A percentile compares a stretch with the other conserved stretches of the same genome.
phyloP scores from a whole-genome alignment of 2,329 filamentous ascomycete genomes.

The Penicillium decumbens region DNA sequence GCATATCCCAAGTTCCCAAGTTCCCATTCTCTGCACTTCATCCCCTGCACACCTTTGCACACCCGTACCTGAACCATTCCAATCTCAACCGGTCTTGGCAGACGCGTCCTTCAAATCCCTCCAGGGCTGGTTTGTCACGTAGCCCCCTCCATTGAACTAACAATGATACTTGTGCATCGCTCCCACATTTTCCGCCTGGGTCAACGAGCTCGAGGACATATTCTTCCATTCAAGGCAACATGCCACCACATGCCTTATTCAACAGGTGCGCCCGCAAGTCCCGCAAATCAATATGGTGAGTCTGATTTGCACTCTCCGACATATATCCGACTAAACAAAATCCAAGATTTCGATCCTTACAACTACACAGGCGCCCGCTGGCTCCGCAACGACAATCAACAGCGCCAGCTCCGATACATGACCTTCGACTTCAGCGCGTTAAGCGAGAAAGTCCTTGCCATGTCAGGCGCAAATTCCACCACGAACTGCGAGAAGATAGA shows the following conservation, averaged over 20 bases:
- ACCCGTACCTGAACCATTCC: background rate
- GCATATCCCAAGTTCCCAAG: background rate
- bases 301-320: too few species aligned
- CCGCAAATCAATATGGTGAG: too few species aligned
- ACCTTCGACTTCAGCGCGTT: constrained; percentile 41
- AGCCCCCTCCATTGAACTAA: background rate
- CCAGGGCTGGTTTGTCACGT: background rate
- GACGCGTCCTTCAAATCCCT: background rate
- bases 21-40: too few species aligned
- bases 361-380: constrained; percentile 36
- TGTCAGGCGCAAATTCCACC: constrained; percentile 35
- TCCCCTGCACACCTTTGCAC: too few species aligned
- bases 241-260: background rate
- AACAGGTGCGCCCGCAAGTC: too few species aligned
- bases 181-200: background rate
- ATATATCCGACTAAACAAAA: background rate
- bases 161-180: background rate
- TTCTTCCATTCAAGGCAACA: background rate
- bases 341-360: constrained; percentile 24
- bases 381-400: constrained; percentile 36
- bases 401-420: constrained; percentile 37
- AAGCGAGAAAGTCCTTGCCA: constrained; percentile 33
- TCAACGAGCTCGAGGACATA: background rate
- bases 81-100: background rate
- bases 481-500: constrained; percentile 41